Evolutionary conservation across 208 protist species (phyloP), one percentile per base, ranked within the genome.

Genomic region (Angomonas ambiguus): DNA sequence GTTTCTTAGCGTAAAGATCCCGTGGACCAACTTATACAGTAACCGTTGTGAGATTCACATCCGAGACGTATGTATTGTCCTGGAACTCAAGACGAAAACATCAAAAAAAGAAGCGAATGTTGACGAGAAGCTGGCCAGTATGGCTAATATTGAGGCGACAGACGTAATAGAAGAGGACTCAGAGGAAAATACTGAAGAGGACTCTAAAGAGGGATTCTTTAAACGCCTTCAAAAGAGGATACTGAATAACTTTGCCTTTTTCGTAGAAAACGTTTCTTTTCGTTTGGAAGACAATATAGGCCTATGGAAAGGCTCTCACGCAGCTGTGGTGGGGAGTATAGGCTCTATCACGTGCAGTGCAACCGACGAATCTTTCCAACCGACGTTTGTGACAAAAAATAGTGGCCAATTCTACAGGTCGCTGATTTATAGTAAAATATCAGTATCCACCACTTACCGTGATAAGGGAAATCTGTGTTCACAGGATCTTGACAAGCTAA

Each of bases 21-120:
- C 80, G 28, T 88, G 82, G 82, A 62, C 62, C 42, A 79, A 68
- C 2, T 62, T 87, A n/a, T 87, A 88, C 65, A 85, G 72, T 20
- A 76, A 71, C 27, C 62, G 64, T 55, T 88, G 85, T 60, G 76
- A 83, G 64, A 70, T 91, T 1, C 65, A 31, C 25, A 65, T 90
- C 2, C 69, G 68, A 49, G 75, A 81, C 60, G 78, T 90, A 5
- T 25, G 22, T n/a, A 63, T 87, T 51, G 32, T 78, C 24, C 62
- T 83, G 4, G 51, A 31, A 5, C 68, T 69, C 0, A 79, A 67
- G n/a, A 69, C 28, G 30, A 30, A 35, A 61, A 74, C 57, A 13
- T 51, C 34, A 35, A 13, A 5, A 5, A 31, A 55, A 28, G 49
- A 51, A 32, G 38, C 24, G 20, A 31, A 25, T 6, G 8, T 3